A percentile compares a stretch with the other conserved stretches of the same genome.
These are phyloP conservation scores for Rostrohypoxylon terebratum DNA, from an alignment of 495 filamentous ascomycete genomes.

Conservation along the genomic window DNA sequence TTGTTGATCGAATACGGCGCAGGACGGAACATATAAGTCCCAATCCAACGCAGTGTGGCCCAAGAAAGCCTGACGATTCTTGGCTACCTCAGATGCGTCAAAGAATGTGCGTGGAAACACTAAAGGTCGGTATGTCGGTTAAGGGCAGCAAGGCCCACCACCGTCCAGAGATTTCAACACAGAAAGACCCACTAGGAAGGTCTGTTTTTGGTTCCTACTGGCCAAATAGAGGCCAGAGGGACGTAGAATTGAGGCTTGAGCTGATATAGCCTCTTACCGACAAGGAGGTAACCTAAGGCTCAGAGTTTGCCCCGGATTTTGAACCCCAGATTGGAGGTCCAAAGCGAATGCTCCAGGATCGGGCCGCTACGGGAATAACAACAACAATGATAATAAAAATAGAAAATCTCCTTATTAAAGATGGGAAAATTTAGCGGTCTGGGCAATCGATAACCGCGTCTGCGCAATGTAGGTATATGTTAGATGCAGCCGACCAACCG, in stretches of 20 bases:
- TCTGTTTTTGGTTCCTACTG: constrained; percentile 1
- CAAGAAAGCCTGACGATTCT: constrained; percentile 10
- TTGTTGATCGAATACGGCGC: constrained; percentile 21
- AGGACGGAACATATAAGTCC: constrained; percentile 14
- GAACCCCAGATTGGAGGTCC: constrained; percentile 12
- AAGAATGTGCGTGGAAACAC: constrained; percentile 23
- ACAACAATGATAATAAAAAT: constrained; percentile 16
- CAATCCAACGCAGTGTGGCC: constrained; percentile 1
- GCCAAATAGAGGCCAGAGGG: not conserved
- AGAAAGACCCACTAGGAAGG: not conserved
- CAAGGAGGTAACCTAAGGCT: constrained; percentile 9
- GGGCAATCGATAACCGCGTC: constrained; percentile 32
- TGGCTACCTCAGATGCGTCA: constrained; percentile 12
- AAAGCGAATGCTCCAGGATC: constrained; percentile 23
- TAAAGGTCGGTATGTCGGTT: constrained; percentile 34
- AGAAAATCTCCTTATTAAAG: constrained; percentile 20
- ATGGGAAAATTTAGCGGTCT: constrained; percentile 36
- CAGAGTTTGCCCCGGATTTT: constrained; percentile 5
- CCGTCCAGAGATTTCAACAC: constrained; percentile 22
- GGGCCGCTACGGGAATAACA: constrained; percentile 33
- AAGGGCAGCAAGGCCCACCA: constrained; percentile 47
- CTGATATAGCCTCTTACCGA: constrained; percentile 20
- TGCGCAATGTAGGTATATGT: constrained; percentile 41
- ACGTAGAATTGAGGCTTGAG: constrained; percentile 5
- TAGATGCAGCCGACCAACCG: constrained; percentile 39